phyloP scores from a whole-genome alignment of 225 moss, liverwort and hornwort genomes.

The Polytrichum commune region DNA sequence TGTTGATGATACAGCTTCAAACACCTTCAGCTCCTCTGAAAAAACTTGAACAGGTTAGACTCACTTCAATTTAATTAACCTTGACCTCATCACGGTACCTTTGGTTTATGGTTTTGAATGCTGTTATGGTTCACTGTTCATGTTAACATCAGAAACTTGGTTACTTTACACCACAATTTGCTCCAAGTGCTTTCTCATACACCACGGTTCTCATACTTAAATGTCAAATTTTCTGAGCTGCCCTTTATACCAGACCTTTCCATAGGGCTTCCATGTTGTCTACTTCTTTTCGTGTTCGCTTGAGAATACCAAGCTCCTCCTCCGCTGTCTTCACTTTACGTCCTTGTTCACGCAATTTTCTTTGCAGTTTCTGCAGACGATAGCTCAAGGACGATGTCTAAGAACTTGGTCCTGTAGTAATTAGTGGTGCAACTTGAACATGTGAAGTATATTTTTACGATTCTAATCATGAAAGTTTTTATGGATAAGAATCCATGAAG shows the following conservation, averaged over 20 bases:
- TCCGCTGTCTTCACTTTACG: conserved; percentile 47
- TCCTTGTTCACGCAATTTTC: conserved; percentile 51
- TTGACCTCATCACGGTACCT: no score
- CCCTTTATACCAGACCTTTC: conserved; percentile 30
- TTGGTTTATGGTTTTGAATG: no score
- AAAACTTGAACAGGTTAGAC: not conserved
- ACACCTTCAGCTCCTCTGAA: conserved; percentile 35
- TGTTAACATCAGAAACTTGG: no score
- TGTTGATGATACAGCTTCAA: conserved; percentile 22
- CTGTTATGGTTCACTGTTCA: no score
- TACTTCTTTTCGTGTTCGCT: conserved; percentile 40
- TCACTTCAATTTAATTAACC: no score
- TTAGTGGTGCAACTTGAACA: not conserved
- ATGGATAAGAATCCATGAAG: no score
- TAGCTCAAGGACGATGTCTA: not conserved
- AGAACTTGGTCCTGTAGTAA: not conserved
- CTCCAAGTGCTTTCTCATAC: no score
- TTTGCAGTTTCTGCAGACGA: conserved; percentile 46
- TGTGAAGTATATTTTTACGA: no score
- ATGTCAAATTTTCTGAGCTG: not conserved
- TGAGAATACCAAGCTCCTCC: conserved; percentile 42
- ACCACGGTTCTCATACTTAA: not conserved
- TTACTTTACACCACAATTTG: no score
- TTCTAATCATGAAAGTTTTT: no score
- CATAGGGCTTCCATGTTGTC: conserved; percentile 44